Percentiles rank a stretch among this genome's conserved stretches.
Conservation (phyloP, 805 yeast genomes). For the Sugiyamaella qingdaonensis region DNA sequence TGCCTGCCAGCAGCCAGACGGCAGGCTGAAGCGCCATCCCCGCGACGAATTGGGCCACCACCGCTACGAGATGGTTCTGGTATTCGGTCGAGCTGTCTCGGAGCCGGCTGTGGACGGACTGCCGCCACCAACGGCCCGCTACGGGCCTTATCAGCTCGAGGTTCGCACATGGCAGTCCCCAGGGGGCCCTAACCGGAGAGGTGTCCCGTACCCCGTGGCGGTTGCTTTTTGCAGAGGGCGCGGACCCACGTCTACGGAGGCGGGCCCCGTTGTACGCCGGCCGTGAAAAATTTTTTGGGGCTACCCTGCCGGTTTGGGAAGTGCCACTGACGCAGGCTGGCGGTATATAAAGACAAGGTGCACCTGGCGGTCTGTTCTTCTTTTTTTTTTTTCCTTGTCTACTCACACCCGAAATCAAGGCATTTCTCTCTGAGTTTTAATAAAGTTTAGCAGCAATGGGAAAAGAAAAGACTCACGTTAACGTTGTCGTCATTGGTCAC, state of each 20-base stretch:
- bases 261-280: neutral
- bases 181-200: too few relatives aligned
- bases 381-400: constrained; percentile 33
- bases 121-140: too few relatives aligned
- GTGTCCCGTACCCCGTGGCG: neutral
- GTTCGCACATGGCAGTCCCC: too few relatives aligned
- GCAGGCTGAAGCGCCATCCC: neutral
- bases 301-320: constrained; percentile 13
- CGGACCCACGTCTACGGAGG: constrained; percentile 1
- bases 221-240: neutral
- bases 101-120: too few relatives aligned
- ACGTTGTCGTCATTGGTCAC: constrained; percentile 99
- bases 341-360: constrained; percentile 16
- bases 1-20: neutral
- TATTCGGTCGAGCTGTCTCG: too few relatives aligned
- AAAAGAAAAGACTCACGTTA: constrained; percentile 96
- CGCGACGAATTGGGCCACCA: too few relatives aligned
- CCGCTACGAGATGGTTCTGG: too few relatives aligned
- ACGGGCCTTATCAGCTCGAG: too few relatives aligned
- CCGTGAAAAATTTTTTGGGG: constrained; percentile 8
- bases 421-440: constrained; percentile 37
- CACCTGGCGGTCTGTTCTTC: constrained; percentile 19
- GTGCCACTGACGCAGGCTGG: constrained; percentile 6
- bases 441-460: constrained; percentile 42
- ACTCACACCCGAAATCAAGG: constrained; percentile 40